Evolutionary conservation across 2,329 filamentous ascomycete genomes (phyloP).

Genomic region (Arthroderma sp.): DNA sequence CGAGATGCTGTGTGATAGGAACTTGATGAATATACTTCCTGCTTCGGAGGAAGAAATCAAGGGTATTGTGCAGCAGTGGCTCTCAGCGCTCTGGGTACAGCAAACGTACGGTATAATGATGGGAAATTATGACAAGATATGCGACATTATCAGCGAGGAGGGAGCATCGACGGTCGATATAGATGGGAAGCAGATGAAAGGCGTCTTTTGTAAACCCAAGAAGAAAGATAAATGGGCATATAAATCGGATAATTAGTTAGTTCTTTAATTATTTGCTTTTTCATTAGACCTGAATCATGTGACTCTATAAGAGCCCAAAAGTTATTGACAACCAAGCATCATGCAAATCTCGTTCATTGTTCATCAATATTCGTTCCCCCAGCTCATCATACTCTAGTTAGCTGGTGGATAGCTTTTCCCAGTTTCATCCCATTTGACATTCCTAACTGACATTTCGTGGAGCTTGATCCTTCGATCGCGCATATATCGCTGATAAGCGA

Average conservation of each 20-base stretch:
- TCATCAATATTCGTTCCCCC: no score
- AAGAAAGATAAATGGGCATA: no score
- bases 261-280: no score
- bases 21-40: not conserved
- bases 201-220: not conserved
- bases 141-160: constrained; percentile 1
- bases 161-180: not conserved
- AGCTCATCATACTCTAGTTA: no score
- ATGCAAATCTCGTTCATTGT: no score
- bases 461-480: constrained; percentile 1
- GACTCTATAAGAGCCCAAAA: no score
- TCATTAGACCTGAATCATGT: no score
- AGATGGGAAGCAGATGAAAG: constrained; percentile 2
- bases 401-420: not conserved
- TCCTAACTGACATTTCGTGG: not conserved
- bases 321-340: no score
- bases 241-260: no score
- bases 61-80: not conserved
- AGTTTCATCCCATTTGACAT: constrained; percentile 2
- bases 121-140: constrained; percentile 1
- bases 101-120: constrained; percentile 1
- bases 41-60: not conserved
- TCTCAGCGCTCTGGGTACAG: constrained; percentile 3
- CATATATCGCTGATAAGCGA: constrained; percentile 5
- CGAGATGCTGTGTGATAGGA: not conserved